Evolutionary conservation across 2,329 filamentous ascomycete species (phyloP).

Genomic region (Hypoxylon rubiginosum): DNA sequence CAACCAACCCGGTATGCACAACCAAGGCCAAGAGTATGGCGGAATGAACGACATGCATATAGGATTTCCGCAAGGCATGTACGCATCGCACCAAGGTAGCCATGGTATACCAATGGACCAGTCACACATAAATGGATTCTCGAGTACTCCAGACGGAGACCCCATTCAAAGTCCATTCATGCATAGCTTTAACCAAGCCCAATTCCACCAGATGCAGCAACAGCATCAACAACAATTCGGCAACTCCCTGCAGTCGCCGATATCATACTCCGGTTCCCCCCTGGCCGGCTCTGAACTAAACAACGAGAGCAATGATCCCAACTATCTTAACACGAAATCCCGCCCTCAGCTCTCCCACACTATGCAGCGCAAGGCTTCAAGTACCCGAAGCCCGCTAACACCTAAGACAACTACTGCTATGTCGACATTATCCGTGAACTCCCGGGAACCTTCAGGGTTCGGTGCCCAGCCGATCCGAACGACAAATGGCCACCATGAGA

Average conservation of each 20-base stretch:
- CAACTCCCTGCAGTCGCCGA: conserved; percentile 66
- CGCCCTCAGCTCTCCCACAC: conserved; percentile 71
- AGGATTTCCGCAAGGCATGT: conserved; percentile 67
- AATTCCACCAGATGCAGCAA: conserved; percentile 77
- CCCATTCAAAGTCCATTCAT: conserved; percentile 93
- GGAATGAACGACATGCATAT: conserved; percentile 70
- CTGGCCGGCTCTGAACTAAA: conserved; percentile 63
- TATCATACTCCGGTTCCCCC: conserved; percentile 65
- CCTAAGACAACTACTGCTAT: conserved; percentile 83
- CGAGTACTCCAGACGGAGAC: conserved; percentile 90
- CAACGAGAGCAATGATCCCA: conserved; percentile 64
- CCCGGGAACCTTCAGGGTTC: conserved; percentile 78
- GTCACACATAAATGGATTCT: conserved; percentile 82
- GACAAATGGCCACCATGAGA: conserved; percentile 76
- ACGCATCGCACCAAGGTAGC: conserved; percentile 68
- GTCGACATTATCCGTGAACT: conserved; percentile 76
- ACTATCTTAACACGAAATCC: conserved; percentile 70
- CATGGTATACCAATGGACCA: conserved; percentile 73
- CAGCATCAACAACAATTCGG: conserved; percentile 70
- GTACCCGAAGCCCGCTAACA: conserved; percentile 83
- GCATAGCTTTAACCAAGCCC: conserved; percentile 80
- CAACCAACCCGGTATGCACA: conserved; percentile 64
- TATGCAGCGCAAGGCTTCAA: conserved; percentile 80
- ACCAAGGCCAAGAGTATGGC: conserved; percentile 69
- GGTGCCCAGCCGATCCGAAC: conserved; percentile 83